Conservation (phyloP, 2,329 filamentous ascomycete species). For the Aspergillus sp. region DNA sequence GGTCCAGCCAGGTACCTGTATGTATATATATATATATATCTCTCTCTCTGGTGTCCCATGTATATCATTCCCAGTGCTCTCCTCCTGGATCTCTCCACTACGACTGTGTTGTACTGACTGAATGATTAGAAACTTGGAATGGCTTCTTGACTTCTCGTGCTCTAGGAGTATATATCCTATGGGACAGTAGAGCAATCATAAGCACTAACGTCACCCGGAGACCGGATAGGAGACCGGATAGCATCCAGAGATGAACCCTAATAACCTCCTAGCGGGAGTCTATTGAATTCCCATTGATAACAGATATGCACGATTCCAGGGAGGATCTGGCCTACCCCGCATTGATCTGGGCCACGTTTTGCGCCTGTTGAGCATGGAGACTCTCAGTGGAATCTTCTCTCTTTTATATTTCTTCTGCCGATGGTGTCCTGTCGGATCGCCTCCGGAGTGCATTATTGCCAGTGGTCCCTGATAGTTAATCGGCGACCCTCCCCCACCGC, state of each 20-base stretch:
- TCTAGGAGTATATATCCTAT: too few species aligned
- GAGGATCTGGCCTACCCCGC: constrained; percentile 25
- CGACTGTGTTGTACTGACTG: too few species aligned
- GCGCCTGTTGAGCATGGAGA: background rate
- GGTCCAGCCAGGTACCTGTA: too few species aligned
- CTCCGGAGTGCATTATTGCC: background rate
- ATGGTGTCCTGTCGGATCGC: background rate
- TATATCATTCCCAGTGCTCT: too few species aligned
- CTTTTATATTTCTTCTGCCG: background rate
- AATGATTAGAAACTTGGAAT: too few species aligned
- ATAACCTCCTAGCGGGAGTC: constrained; percentile 3
- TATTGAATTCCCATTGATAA: constrained; percentile 18
- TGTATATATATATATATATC: too few species aligned
- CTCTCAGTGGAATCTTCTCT: background rate
- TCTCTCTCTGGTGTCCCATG: too few species aligned
- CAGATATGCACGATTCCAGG: constrained; percentile 1
- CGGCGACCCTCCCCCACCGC: constrained; percentile 27
- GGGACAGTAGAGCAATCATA: too few species aligned
- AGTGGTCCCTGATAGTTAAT: constrained; percentile 14
- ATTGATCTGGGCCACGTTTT: constrained; percentile 9
- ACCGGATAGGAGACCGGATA: too few species aligned
- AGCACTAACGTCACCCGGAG: too few species aligned
- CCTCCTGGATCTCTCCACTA: too few species aligned
- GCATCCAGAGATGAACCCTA: background rate
- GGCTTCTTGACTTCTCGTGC: too few species aligned